Conservation (phyloP, 192 early-diverging fungal genomes). For the Tieghemiomyces parasiticus region DNA sequence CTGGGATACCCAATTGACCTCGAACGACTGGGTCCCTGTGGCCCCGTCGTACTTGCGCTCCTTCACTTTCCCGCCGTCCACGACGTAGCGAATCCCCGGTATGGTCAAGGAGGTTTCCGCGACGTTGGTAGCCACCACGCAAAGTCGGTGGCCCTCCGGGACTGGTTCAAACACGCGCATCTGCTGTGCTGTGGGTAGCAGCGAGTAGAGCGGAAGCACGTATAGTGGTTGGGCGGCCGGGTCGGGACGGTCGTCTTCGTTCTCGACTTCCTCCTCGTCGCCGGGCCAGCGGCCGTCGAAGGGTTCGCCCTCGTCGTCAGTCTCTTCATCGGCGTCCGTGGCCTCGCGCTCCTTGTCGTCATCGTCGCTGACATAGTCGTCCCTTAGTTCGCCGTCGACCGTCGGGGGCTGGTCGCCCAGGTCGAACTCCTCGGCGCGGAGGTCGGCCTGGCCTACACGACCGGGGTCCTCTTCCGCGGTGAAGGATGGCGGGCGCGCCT, state of each 20-base stretch:
- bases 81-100: slow-evolving; percentile 86
- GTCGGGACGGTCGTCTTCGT: slow-evolving; percentile 12
- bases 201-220: slow-evolving; percentile 93
- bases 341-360: slow-evolving; percentile 48
- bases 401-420: slow-evolving; percentile 15
- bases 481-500: too few species aligned
- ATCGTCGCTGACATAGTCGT: too few species aligned
- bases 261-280: slow-evolving; percentile 18
- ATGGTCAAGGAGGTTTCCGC: slow-evolving; percentile 99
- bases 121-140: slow-evolving; percentile 94
- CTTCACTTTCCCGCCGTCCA: slow-evolving; percentile 91
- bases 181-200: slow-evolving; percentile 82
- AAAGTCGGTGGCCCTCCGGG: slow-evolving; percentile 75
- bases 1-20: slow-evolving; percentile 83
- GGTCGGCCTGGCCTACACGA: slow-evolving; percentile 39
- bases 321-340: slow-evolving; percentile 46
- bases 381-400: slow-evolving; percentile 22
- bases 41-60: slow-evolving; percentile 70
- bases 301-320: slow-evolving; percentile 38
- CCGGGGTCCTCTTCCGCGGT: slow-evolving; percentile 38
- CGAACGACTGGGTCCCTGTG: slow-evolving; percentile 81
- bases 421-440: slow-evolving; percentile 27
- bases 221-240: slow-evolving; percentile 41
- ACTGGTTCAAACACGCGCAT: slow-evolving; percentile 80
- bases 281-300: slow-evolving; percentile 19